phyloP scores from a whole-genome alignment of 148 eudicot species.

The Spergularia marina region DNA sequence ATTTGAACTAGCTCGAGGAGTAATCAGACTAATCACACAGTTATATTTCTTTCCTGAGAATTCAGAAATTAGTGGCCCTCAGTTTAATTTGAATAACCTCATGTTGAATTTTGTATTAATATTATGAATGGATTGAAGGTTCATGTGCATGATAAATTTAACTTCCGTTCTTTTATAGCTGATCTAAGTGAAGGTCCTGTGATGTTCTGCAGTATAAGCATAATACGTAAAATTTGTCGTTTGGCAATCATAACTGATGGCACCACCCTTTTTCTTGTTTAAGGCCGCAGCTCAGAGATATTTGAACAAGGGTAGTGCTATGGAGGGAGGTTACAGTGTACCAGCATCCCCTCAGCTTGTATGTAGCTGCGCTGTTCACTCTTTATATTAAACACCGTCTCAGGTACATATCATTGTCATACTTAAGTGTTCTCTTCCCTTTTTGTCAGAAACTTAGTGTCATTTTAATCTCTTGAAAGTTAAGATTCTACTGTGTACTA shows the following conservation, averaged over 20 bases:
- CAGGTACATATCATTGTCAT: slow-evolving; percentile 1
- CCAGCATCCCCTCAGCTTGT: neutral
- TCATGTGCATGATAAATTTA: too few species aligned
- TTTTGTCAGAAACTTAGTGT: too few species aligned
- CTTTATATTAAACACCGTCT: too few species aligned
- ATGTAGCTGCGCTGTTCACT: neutral
- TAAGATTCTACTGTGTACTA: neutral
- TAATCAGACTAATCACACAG: neutral
- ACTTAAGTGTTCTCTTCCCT: neutral
- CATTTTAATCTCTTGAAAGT: too few species aligned
- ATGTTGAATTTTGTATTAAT: too few species aligned
- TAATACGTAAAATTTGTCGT: neutral
- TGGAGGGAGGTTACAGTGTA: neutral
- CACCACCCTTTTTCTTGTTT: neutral
- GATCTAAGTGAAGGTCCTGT: too few species aligned
- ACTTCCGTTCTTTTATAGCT: too few species aligned
- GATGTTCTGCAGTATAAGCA: neutral
- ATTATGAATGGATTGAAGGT: too few species aligned
- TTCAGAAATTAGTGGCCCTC: neutral
- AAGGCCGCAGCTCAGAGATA: neutral
- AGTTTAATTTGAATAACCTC: neutral
- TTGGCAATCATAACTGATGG: neutral
- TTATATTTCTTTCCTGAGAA: too few species aligned
- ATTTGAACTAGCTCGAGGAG: neutral
- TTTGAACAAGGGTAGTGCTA: neutral